Percentiles rank a stretch among this genome's conserved stretches.
phyloP scores from a whole-genome alignment of 306 rosid genomes.

The Prunus persica region Prunus_persica_NCBIv2 NC_034009.1:36456501-36457000 shows the following conservation, averaged over 20 bases:
- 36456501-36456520: constrained; percentile 56
- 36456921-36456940: constrained; percentile 1
- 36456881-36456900: not conserved
- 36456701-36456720: not conserved
- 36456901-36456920: constrained; percentile 10
- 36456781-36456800: not conserved
- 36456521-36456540: constrained; percentile 15
- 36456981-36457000: constrained; percentile 19
- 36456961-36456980: constrained; percentile 28
- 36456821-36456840: not conserved
- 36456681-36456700: not conserved
- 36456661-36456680: not conserved
- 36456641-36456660: not conserved
- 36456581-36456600: not conserved
- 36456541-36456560: not conserved
- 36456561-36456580: constrained; percentile 23
- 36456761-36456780: not conserved
- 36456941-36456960: constrained; percentile 32
- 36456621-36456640: not conserved
- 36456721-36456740: constrained; percentile 4
- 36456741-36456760: constrained; percentile 2
- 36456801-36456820: not conserved
- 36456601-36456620: not conserved
- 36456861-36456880: constrained; percentile 4
- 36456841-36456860: constrained; percentile 25